phyloP scores from a whole-genome alignment of 257 asterid species.

The Solanum chiquidenum region DNA sequence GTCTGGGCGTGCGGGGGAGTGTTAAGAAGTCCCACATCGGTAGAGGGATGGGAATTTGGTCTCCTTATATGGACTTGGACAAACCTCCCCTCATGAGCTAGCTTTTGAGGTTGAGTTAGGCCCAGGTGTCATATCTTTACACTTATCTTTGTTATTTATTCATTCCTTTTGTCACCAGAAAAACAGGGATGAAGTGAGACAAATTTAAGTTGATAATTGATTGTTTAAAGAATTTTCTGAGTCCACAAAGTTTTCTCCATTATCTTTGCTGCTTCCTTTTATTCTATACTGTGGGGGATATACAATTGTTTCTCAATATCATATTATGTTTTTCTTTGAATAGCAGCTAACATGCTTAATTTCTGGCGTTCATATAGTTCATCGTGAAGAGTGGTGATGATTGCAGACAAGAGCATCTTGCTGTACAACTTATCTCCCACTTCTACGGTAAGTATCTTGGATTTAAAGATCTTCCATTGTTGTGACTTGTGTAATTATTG shows the following conservation, averaged over 20 bases:
- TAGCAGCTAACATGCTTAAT: conserved; percentile 3
- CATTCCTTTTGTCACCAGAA: not conserved
- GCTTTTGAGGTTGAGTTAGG: too few relatives aligned
- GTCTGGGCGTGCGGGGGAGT: too few relatives aligned
- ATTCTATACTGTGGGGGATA: not conserved
- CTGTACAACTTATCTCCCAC: conserved; percentile 51
- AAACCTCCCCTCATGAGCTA: too few relatives aligned
- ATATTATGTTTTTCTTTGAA: not conserved
- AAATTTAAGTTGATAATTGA: not conserved
- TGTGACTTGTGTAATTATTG: not conserved
- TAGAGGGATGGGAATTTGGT: too few relatives aligned
- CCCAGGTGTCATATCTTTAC: too few relatives aligned
- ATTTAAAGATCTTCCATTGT: not conserved
- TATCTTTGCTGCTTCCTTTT: not conserved
- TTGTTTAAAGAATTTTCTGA: not conserved
- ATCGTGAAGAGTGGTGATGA: conserved; percentile 52
- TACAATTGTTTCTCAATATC: not conserved
- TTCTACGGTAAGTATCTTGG: conserved; percentile 30
- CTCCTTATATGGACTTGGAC: too few relatives aligned
- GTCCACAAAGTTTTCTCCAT: not conserved
- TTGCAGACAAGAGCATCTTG: conserved; percentile 51
- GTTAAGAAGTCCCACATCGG: too few relatives aligned
- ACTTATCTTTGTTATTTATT: not conserved
- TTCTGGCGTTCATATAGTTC: conserved; percentile 11
- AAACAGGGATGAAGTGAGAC: not conserved